Evolutionary conservation across 495 filamentous ascomycete genomes (phyloP).

Genomic region (Trichocladium antarcticum): DNA sequence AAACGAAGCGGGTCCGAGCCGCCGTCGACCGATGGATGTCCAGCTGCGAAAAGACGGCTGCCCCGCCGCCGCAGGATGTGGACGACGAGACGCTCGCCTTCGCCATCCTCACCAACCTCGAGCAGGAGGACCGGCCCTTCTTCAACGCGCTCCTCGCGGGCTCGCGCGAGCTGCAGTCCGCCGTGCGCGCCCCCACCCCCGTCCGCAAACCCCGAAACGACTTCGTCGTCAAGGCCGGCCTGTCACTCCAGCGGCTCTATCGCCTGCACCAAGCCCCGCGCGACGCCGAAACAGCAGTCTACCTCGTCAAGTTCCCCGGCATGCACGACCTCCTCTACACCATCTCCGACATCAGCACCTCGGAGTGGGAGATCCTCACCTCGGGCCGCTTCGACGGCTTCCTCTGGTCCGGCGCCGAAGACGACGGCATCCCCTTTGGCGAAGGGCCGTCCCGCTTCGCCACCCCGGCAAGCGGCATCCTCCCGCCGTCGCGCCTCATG

Average conservation of each 20-base stretch:
- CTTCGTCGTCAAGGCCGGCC: constrained; percentile 56
- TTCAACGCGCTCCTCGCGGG: constrained; percentile 72
- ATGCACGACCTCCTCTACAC: constrained; percentile 82
- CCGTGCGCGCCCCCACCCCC: constrained; percentile 45
- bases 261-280: constrained; percentile 59
- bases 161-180: constrained; percentile 46
- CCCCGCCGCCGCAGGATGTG: constrained; percentile 67
- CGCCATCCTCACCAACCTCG: constrained; percentile 80
- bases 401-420: constrained; percentile 85
- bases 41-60: constrained; percentile 57
- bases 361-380: constrained; percentile 92
- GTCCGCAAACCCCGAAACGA: constrained; percentile 49
- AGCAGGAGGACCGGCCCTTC: constrained; percentile 57
- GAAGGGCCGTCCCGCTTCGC: constrained; percentile 45
- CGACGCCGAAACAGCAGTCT: constrained; percentile 77
- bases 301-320: constrained; percentile 69
- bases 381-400: constrained; percentile 97
- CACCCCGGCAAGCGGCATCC: constrained; percentile 41
- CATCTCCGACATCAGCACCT: constrained; percentile 69
- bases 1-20: constrained; percentile 74
- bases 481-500: constrained; percentile 27
- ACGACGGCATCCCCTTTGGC: constrained; percentile 32
- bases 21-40: constrained; percentile 80
- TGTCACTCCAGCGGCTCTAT: constrained; percentile 76
- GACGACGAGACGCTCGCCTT: constrained; percentile 90